Evolutionary conservation across 192 early-diverging fungal genomes (phyloP).

Genomic region (Backusella macrospora): DNA sequence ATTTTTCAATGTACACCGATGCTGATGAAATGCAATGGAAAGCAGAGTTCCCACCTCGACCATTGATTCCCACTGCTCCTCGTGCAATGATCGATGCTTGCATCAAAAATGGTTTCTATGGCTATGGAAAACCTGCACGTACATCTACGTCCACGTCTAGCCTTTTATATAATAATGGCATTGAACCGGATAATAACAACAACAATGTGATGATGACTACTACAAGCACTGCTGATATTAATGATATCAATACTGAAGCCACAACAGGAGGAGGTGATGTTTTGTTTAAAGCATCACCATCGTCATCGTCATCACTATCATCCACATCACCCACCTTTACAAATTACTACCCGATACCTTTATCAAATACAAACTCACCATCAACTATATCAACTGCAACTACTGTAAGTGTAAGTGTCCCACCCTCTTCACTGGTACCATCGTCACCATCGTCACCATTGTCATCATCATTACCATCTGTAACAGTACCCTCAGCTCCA

Average conservation of each 20-base stretch:
- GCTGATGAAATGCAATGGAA: constrained; percentile 28
- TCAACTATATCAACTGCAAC: neutral
- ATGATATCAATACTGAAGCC: no score
- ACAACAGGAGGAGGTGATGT: neutral
- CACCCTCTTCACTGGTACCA: neutral
- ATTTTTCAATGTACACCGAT: constrained; percentile 24
- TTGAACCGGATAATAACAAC: neutral
- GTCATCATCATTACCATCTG: neutral
- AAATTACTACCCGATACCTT: neutral
- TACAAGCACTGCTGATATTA: no score
- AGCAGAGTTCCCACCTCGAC: constrained; percentile 23
- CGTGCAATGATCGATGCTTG: constrained; percentile 35
- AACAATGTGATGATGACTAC: no score
- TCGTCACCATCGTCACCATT: neutral
- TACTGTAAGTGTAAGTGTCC: neutral
- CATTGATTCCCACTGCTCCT: constrained; percentile 37
- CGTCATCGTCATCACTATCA: neutral
- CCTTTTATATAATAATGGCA: neutral
- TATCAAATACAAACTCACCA: constrained; percentile 13
- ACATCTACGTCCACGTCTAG: neutral
- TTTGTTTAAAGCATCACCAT: neutral
- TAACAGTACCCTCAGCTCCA: neutral
- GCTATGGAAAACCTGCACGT: constrained; percentile 12
- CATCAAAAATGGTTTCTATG: constrained; percentile 15
- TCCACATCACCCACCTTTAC: neutral